Base-by-base conservation (phyloP, 2,329 filamentous ascomycete genomes). In the Niveomyces coronatus region DNA sequence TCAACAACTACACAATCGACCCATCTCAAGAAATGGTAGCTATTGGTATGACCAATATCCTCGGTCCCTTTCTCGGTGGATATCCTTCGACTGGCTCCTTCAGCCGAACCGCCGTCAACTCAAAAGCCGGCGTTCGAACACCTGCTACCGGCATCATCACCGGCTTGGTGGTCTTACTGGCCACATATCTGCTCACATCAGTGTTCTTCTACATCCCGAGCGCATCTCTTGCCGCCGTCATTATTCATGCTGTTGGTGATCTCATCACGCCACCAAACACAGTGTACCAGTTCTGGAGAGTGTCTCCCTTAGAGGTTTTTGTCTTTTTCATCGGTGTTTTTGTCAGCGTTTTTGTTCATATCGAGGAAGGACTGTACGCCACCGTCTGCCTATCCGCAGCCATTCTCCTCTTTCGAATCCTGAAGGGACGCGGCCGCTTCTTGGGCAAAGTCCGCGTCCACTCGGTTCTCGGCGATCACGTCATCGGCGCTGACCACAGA, bases 71-170 rank as follows among this genome's bases (percentile, higher is more conserved):
- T 65, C 65, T 89, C 2, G 83, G 86, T 36, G 85, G 70, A 2
- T 94, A 93, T 49, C 85, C 86, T 4, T 83, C 85, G 0, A 94
- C 86, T 9, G 87, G 86, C 5, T 93, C 86, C 3, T 94, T 94
- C 67, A 89, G 84, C 7, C 77, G 86, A 44, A 94, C 86, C 16
- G 87, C 86, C 35, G 93, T 94, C 66, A 93, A 93, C 61, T 85
- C 86, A n/a, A 94, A 94, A 63, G 85, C 86, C 37, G 86, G 86
- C 54, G 86, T 93, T 2, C 79, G 86, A 29, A 94, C 85, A 4
- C 87, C 86, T 1, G 76, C 93, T 40, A 86, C 84, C 23, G 86
- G 86, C 67, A 74, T 89, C 32, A 85, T 93, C 44, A 94, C 86
- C 9, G 86, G 82, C 1, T 44, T 85, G 15, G 75, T 94, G 9